phyloP scores from a whole-genome alignment of 345 rosid species.

The Corymbia maculata region DNA sequence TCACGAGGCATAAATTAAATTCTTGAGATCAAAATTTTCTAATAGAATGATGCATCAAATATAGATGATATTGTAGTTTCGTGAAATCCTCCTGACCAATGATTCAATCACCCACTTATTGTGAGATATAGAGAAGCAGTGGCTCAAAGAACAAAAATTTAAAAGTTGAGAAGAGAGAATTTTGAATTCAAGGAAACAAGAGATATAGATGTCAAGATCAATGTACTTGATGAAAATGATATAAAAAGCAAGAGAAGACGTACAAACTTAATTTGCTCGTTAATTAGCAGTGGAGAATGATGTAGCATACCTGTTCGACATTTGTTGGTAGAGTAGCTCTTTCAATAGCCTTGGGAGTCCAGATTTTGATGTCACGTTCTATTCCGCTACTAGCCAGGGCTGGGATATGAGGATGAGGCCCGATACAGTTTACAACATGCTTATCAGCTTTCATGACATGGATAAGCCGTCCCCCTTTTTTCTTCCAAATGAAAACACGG shows the following conservation, averaged over 20 bases:
- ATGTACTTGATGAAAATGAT: background rate
- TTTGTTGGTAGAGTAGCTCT: constrained; percentile 59
- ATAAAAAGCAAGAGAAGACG: background rate
- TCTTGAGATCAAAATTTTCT: background rate
- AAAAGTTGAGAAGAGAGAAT: background rate
- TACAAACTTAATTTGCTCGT: background rate
- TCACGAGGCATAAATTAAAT: background rate
- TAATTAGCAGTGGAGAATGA: background rate
- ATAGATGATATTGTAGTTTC: background rate
- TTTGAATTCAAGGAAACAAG: background rate
- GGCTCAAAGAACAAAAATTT: background rate
- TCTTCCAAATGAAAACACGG: constrained; percentile 86
- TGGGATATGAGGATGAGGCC: constrained; percentile 64
- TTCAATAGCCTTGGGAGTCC: constrained; percentile 66
- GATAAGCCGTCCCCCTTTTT: constrained; percentile 62
- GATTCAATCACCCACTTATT: background rate
- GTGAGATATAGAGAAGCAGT: background rate
- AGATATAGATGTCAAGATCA: background rate
- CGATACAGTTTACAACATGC: constrained; percentile 75
- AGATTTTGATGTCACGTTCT: constrained; percentile 76
- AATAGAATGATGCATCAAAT: background rate
- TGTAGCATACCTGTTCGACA: constrained; percentile 52
- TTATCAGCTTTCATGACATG: constrained; percentile 78
- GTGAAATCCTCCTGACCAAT: background rate
- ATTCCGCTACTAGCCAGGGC: constrained; percentile 85